Base-by-base conservation (phyloP, 331 rosid genomes). In the Quercus tomentella region DNA sequence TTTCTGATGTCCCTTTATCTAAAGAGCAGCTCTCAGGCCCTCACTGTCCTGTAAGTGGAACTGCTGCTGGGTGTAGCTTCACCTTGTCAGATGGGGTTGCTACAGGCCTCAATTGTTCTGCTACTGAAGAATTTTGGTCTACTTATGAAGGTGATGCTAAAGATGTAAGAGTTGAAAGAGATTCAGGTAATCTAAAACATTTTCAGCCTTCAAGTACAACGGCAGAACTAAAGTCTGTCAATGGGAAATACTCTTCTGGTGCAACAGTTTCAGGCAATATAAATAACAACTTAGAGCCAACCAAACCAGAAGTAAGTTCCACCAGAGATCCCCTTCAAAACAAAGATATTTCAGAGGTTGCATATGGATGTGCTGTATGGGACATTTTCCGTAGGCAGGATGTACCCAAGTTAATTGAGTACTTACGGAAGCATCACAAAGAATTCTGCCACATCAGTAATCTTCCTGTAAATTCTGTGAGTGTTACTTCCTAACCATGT, bases 321-420 rank as follows among this genome's bases (percentile, higher is more conserved):
- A 70, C 60, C 26, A 56, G 58, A 54, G 70, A 54, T 57, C 60
- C 66, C 30, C 58, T 16, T 74, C 84, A 25, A 68, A 77, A 77
- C 65, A 37, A 70, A 56, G 79, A 70, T 78, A 73, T 43, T 81
- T 84, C 80, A 25, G 86, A 82, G 74, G 49, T 79, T 68, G 79
- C 56, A 67, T 67, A 80, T 66, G 93, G 93, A 76, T 83, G 90
- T 65, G 93, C 93, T 56, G 84, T 89, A 23, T 89, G 93, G 93
- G 93, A 89, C 87, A 89, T 89, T 80, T 89, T 89, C 55, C 93
- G 93, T 52, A 84, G 91, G 82, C 82, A 89, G 73, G 93, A 89
- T 79, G 93, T 89, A 56, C 89, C 93, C 17, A 84, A 75, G 84
- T 79, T 89, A 68, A 82, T 26, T 9, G 91, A 88, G 73, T 89